Conservation (phyloP, 257 asterid species). For the Handroanthus guayacan region DNA sequence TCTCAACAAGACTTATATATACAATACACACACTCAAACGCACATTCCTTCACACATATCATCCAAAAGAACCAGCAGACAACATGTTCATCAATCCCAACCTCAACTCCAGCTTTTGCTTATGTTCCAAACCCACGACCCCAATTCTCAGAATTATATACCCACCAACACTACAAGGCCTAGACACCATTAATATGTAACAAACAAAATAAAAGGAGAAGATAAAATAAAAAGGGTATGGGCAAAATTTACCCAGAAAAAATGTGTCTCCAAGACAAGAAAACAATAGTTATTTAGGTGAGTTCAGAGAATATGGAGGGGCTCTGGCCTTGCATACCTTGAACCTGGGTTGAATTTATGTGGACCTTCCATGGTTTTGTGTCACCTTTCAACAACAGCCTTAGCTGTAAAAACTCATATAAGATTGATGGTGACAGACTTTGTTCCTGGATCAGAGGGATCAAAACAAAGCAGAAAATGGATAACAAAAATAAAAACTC, state of each 20-base stretch:
- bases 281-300: conserved; percentile 51
- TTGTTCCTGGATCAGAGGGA: conserved; percentile 86
- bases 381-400: conserved; percentile 69
- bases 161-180: conserved; percentile 70
- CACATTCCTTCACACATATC: conserved; percentile 25
- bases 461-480: conserved; percentile 48
- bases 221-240: conserved; percentile 59
- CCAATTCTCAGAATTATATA: conserved; percentile 56
- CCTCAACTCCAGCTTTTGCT: conserved; percentile 53
- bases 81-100: conserved; percentile 48
- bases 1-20: conserved; percentile 16
- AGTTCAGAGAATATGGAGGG: conserved; percentile 80
- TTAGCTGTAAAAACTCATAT: conserved; percentile 87
- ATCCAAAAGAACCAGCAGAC: conserved; percentile 71
- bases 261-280: conserved; percentile 54
- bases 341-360: conserved; percentile 78
- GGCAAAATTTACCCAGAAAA: conserved; percentile 55
- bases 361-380: conserved; percentile 80
- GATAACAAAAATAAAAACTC: conserved; percentile 61
- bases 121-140: conserved; percentile 55
- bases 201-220: conserved; percentile 33
- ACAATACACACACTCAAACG: conserved; percentile 17
- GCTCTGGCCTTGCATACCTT: conserved; percentile 67
- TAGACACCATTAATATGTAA: conserved; percentile 78
- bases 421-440: conserved; percentile 89